Conservation (phyloP, 768 basidiomycete genomes). For the Agaricus blazei region DNA sequence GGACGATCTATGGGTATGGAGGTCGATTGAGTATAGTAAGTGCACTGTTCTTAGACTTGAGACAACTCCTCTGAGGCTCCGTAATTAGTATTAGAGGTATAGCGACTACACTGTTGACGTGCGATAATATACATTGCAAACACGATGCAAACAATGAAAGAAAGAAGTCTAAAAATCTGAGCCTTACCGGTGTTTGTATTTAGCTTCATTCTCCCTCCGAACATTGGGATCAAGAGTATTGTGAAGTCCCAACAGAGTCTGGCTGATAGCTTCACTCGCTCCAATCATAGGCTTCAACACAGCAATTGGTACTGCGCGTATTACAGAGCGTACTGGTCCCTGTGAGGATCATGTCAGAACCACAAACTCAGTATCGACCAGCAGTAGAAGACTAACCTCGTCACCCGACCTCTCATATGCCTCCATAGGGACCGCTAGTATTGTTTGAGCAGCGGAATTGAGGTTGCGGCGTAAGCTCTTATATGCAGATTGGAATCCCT, state of each 20-base stretch:
- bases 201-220: conserved; percentile 80
- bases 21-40: conserved; percentile 45
- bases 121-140: conserved; percentile 10
- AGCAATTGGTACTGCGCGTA: conserved; percentile 95
- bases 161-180: neutral
- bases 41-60: neutral
- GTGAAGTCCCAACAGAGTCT: conserved; percentile 89
- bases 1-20: conserved; percentile 93
- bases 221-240: conserved; percentile 88
- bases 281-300: conserved; percentile 98
- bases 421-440: conserved; percentile 98
- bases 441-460: conserved; percentile 94
- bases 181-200: conserved; percentile 79
- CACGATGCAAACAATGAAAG: conserved; percentile 3
- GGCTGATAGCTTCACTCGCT: conserved; percentile 92
- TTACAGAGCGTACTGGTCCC: conserved; percentile 91
- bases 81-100: conserved; percentile 12
- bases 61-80: neutral
- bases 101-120: conserved; percentile 8
- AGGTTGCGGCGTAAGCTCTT: conserved; percentile 81
- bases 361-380: neutral
- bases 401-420: conserved; percentile 92
- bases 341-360: conserved; percentile 25
- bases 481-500: conserved; percentile 92
- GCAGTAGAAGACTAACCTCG: conserved; percentile 52